Base-by-base conservation (phyloP, 1,284 basidiomycete species). In the Rhizoctonia solani region DNA sequence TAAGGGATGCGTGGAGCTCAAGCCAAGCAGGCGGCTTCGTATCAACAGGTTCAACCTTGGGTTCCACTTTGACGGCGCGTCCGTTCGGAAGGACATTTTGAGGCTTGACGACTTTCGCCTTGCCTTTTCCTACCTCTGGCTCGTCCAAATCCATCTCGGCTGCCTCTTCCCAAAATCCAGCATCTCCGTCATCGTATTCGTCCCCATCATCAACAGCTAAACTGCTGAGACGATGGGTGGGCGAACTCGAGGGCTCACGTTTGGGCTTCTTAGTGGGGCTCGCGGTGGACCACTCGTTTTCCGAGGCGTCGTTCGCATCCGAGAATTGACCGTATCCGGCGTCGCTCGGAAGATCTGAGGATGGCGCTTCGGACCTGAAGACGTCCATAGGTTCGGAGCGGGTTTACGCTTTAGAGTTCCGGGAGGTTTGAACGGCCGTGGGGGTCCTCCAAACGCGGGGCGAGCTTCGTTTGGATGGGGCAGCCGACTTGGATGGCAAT, bases 1-100 rank as follows among this genome's bases (percentile, higher is more conserved):
- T 50, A 16, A 91, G 80, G 4, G 85, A 85, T 68, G 92, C 89
- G 72, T 91, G 90, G 1, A 92, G 83, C 16, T 87, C 84, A 14
- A 90, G 81, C 91, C 91, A 95, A 0, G 87, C 81, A 0, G 89
- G 86, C 11, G 82, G 79, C 0, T 79, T 73, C 27, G 14, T 9
- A 32, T 85, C 82, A 25, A 61, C 58, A 37, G 58, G 58, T 27
- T 61, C 58, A 16, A 34, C 21, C 21, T 80, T 76, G 69, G 81
- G 82, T 71, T 82, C 82, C 66, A 81, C 81, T 68, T 82, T 78
- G n/a, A 76, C 73, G 59, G 75, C 77, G 73, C 69, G 5, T 73
- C 70, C 0, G 69, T 63, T 39, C 74, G 66, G 49, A 73, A 70
- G 59, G 77, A 74, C 46, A 69, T 52, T 70, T 74, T 73, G 49